These are phyloP conservation scores for Microbotryum violaceum DNA, from an alignment of 1,284 basidiomycete genomes.

Conservation along the genomic window DNA sequence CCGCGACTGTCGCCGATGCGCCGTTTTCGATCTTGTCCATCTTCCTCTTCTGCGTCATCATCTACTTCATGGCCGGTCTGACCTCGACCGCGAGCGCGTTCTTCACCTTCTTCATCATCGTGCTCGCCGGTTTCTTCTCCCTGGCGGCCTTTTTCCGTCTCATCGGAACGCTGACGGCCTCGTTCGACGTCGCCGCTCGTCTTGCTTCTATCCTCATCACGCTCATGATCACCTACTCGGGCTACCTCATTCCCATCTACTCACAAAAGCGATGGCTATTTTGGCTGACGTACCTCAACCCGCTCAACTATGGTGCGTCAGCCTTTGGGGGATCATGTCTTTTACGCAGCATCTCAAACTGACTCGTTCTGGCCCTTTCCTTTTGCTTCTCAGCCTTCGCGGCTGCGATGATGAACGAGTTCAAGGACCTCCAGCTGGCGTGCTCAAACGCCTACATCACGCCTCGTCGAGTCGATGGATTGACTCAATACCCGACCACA, in stretches of 20 bases:
- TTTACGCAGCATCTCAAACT: conserved; percentile 12
- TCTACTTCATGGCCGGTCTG: conserved; percentile 47
- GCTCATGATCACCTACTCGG: conserved; percentile 43
- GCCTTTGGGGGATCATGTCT: neutral
- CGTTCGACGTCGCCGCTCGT: conserved; percentile 48
- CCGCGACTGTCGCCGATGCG: conserved; percentile 48
- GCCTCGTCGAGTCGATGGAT: conserved; percentile 49
- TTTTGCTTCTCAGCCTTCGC: conserved; percentile 38
- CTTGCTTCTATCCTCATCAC: conserved; percentile 47
- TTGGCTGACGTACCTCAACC: conserved; percentile 48
- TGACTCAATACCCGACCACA: conserved; percentile 38
- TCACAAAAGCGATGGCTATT: conserved; percentile 20
- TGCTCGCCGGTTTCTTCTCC: conserved; percentile 43
- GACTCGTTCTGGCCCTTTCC: neutral
- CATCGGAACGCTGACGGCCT: conserved; percentile 42
- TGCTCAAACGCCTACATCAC: conserved; percentile 64
- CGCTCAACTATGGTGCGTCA: conserved; percentile 37
- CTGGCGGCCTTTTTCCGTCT: conserved; percentile 48
- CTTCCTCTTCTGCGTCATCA: conserved; percentile 46
- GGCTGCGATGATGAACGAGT: conserved; percentile 48
- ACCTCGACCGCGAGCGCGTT: conserved; percentile 45
- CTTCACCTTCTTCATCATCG: conserved; percentile 44
- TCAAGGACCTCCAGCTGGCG: conserved; percentile 46
- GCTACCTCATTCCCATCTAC: conserved; percentile 31
- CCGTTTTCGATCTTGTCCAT: conserved; percentile 47